Conservation (phyloP, 192 early-diverging fungal genomes). For the Linnemannia elongata region DNA sequence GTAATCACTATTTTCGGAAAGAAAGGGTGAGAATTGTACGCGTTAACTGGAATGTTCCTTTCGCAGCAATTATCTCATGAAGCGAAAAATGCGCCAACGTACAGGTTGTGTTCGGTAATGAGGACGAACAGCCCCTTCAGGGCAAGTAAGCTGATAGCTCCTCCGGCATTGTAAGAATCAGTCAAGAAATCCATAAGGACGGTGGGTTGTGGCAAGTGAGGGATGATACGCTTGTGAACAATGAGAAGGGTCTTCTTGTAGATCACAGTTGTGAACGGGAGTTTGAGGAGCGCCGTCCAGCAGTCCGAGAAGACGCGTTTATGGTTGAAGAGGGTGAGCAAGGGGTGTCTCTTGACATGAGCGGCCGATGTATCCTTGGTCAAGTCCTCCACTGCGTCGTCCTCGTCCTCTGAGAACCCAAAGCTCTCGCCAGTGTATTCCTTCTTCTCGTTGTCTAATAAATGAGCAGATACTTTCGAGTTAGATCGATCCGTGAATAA, state of each 20-base stretch:
- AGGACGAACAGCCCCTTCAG: slow-evolving; percentile 96
- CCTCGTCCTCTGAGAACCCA: slow-evolving; percentile 52
- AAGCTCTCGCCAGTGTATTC: slow-evolving; percentile 42
- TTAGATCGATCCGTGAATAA: neutral
- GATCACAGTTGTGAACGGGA: slow-evolving; percentile 75
- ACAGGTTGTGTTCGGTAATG: slow-evolving; percentile 95
- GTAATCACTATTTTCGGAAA: slow-evolving; percentile 78
- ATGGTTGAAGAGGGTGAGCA: slow-evolving; percentile 69
- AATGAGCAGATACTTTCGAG: neutral
- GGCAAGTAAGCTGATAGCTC: slow-evolving; percentile 90
- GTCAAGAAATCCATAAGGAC: slow-evolving; percentile 95
- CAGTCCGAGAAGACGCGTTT: slow-evolving; percentile 80
- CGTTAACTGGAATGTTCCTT: neutral
- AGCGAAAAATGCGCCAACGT: slow-evolving; percentile 40
- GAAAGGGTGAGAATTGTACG: neutral
- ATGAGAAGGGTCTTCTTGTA: slow-evolving; percentile 87
- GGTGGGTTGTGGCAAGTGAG: slow-evolving; percentile 83
- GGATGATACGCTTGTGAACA: slow-evolving; percentile 92
- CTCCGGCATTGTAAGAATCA: slow-evolving; percentile 89
- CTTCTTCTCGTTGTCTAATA: slow-evolving; percentile 54
- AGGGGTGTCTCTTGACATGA: slow-evolving; percentile 35
- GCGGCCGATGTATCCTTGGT: slow-evolving; percentile 33
- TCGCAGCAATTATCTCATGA: neutral
- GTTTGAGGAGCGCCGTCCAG: slow-evolving; percentile 83
- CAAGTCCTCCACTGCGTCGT: slow-evolving; percentile 45